Evolutionary conservation across 345 rosid genomes (phyloP), one percentile per base, ranked within the genome.

Genomic region (Firmiana major): DNA sequence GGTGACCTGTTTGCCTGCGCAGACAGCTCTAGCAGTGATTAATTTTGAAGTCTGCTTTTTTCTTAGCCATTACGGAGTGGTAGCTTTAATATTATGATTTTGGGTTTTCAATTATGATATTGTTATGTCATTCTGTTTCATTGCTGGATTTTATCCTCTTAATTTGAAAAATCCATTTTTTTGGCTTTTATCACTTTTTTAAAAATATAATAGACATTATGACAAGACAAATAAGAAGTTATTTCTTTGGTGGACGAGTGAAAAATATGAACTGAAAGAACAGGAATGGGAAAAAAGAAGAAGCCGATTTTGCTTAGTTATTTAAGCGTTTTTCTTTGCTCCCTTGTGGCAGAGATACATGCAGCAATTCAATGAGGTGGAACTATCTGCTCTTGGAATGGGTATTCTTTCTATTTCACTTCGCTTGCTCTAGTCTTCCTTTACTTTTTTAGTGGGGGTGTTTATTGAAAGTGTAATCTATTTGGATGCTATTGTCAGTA

Each of bases 371-470:
- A 81, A 65, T 63, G 91, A 90, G 63, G 93, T 90, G 75, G 93
- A 90, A 66, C 90, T 92, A 40, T 92, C 94, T 43, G 97, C 94
- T 65, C 84, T 92, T 78, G 97, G 97, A 80, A 90, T 90, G 93
- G 93, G 93, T 89, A 88, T 53, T 38, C 24, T 71, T 73, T 58
- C 22, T 45, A 45, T 71, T 49, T 49, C 17, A 1, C 6, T 24
- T 19, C 19, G 7, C 6, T 71, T 51, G 17, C 22, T 42, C 26
- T 55, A 43, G 22, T 16, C 43, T 22, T 34, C 13, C 1, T 42
- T 63, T 5, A 19, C 8, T 67, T 38, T 19, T 1, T 38, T 22
- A 4, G 10, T 4, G 24, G 5, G 22, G 2, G 17, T 0, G 12
- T 0, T 48, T 48, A 10, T 26, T 9, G 13, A 24, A 24, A 17